These are phyloP conservation scores for Beauveria brongniartii DNA, from an alignment of 2,329 filamentous ascomycete genomes.

Conservation along the genomic window DNA sequence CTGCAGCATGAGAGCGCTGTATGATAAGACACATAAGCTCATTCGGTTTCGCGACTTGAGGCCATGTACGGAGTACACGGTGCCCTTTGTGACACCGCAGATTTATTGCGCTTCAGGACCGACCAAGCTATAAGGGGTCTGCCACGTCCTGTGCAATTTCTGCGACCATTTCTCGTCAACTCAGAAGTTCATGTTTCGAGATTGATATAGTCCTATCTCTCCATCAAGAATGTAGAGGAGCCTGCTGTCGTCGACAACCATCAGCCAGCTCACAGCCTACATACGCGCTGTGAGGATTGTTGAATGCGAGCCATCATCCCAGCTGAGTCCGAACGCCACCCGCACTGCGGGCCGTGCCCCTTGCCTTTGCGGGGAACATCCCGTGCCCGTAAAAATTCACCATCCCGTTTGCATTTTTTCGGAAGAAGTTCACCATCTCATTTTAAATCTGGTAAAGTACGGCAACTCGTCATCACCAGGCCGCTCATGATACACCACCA, in stretches of 20 bases:
- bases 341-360: not conserved
- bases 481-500: too few relatives aligned
- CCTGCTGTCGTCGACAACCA: too few relatives aligned
- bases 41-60: not conserved
- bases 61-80: not conserved
- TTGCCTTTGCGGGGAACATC: conserved; percentile 2
- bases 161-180: not conserved
- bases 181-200: not conserved
- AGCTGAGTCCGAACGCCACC: not conserved
- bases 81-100: not conserved
- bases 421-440: too few relatives aligned
- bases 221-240: too few relatives aligned
- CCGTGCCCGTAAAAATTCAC: not conserved
- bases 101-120: not conserved
- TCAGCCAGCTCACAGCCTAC: too few relatives aligned
- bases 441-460: not conserved
- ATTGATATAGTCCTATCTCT: too few relatives aligned
- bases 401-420: not conserved
- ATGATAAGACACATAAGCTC: too few relatives aligned
- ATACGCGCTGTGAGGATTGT: too few relatives aligned
- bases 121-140: not conserved
- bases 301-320: not conserved
- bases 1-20: not conserved
- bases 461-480: not conserved
- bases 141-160: not conserved